Conservation (phyloP, 768 basidiomycete genomes). For the Naganishia vaughanmartiniae region DNA sequence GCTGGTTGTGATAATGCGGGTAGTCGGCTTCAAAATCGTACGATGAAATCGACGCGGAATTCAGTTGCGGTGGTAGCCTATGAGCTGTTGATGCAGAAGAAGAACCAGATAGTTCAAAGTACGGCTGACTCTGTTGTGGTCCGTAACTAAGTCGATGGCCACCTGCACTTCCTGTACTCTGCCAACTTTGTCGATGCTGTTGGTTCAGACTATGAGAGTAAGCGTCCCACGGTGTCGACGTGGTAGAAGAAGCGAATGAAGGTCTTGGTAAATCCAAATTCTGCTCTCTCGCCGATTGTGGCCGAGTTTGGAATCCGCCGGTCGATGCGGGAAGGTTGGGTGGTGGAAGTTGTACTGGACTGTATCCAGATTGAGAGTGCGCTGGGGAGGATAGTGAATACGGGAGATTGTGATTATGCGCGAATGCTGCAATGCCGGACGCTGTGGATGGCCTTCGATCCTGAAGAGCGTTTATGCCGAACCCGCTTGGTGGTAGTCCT, state of each 20-base stretch:
- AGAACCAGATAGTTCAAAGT: conserved; percentile 9
- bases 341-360: conserved; percentile 9
- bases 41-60: conserved; percentile 9
- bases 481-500: background rate
- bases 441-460: conserved; percentile 8
- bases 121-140: conserved; percentile 23
- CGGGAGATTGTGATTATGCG: background rate
- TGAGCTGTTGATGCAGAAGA: conserved; percentile 2
- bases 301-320: conserved; percentile 1
- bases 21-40: conserved; percentile 14
- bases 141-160: conserved; percentile 20
- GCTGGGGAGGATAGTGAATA: background rate
- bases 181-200: conserved; percentile 20
- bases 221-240: conserved; percentile 16
- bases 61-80: background rate
- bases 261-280: conserved; percentile 11
- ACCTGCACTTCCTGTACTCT: conserved; percentile 3
- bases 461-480: conserved; percentile 4
- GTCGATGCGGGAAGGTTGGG: conserved; percentile 2
- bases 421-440: conserved; percentile 1
- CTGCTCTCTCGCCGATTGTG: background rate
- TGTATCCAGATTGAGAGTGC: conserved; percentile 7
- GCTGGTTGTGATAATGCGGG: conserved; percentile 13
- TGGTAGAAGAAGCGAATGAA: conserved; percentile 9
- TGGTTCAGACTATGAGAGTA: background rate